Evolutionary conservation across 2,329 filamentous ascomycete genomes (phyloP), one percentile per base, ranked within the genome.

Genomic region (Talaromyces sp.): DNA sequence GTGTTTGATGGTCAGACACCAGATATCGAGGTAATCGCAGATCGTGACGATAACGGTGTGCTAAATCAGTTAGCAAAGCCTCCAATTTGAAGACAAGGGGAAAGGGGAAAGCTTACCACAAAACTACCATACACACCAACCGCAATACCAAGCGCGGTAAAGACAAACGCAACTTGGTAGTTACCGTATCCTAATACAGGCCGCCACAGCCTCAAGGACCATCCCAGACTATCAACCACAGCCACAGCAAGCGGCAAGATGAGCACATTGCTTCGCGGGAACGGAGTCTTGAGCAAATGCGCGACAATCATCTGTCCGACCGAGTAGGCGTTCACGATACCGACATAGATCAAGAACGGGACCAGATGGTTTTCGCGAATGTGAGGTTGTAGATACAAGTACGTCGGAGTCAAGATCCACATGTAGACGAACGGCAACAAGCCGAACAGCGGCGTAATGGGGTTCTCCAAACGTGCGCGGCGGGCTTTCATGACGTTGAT

Each of bases 1-100:
- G 72, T 98, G 89, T 85, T 99, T 99, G 81, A 99, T 99, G 1
- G 91, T 96, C 76, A 99, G 83, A 76, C 95, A 99, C 92, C 93
- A 98, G 70, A 99, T 99, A 76, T 99, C 95, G 67, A 98, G 84
- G 77, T 96, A 97, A 77, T 99, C 95, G 80, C 95, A 99, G 72
- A 99, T 98, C 34, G 92, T 96, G 67, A 95, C 92, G 70, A 99
- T 97, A 65, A 98, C 93, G 76, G 98, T 95, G 36, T 96, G 79
- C 82, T 84, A 65, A 54, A 54, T 27, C 34, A 27, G 19, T 58
- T 17, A 61, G 13, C 34, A 49, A 13, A 27, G n/a, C 27, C 38
- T 13, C 8, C 22, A 61, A 4, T 61, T 22, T 38, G 13, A 43
- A 10, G 7, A 60, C 38, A 27, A 27, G 29, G 25, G 1, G 17